phyloP scores from a whole-genome alignment of 139 green algal genomes.

The Chlamydomonas eustigma region DNA sequence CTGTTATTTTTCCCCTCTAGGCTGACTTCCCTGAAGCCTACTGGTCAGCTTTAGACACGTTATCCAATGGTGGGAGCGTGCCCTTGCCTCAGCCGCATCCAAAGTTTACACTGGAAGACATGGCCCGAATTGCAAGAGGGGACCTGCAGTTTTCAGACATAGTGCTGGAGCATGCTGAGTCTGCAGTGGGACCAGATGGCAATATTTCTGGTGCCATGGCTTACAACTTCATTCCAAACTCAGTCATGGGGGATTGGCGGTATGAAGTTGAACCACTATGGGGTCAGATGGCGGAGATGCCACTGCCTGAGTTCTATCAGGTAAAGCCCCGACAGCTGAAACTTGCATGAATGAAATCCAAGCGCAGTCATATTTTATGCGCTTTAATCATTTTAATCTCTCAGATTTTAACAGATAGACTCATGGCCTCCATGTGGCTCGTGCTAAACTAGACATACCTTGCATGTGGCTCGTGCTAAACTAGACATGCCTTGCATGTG shows the following conservation, averaged over 20 bases:
- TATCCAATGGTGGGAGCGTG: conserved; percentile 16
- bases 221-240: conserved; percentile 43
- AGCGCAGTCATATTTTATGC: no score
- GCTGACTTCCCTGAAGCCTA: conserved; percentile 45
- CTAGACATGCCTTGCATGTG: no score
- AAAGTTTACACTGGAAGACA: conserved; percentile 44
- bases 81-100: conserved; percentile 45
- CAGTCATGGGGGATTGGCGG: conserved; percentile 45
- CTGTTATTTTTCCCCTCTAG: conserved; percentile 20
- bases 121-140: conserved; percentile 23
- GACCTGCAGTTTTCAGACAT: conserved; percentile 23
- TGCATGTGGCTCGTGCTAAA: no score
- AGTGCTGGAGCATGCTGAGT: conserved; percentile 50
- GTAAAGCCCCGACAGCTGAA: neutral
- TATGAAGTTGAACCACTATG: conserved; percentile 63
- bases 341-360: no score
- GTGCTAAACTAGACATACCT: no score
- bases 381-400: no score
- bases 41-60: conserved; percentile 23
- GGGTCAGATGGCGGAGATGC: conserved; percentile 52
- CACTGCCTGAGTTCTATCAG: conserved; percentile 51
- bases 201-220: neutral
- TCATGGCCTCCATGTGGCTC: no score
- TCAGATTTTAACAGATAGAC: no score
- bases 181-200: neutral